phyloP scores from a whole-genome alignment of 148 eudicot species.

The Polygonum maritimum region DNA sequence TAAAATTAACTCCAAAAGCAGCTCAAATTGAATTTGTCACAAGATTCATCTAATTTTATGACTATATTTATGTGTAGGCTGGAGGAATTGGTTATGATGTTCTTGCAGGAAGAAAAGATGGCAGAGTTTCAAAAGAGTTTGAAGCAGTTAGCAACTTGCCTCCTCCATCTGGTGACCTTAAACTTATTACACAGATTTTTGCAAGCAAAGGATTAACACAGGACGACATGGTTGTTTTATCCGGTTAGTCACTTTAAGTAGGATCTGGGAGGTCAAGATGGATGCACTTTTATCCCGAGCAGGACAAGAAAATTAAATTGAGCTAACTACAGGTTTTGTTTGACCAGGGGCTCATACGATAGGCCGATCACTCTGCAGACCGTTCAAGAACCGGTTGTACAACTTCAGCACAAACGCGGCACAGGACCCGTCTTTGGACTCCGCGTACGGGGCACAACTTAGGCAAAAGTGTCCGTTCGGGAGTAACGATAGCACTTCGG shows the following conservation, averaged over 20 bases:
- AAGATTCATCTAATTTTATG: too few species aligned
- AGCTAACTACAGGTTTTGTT: neutral
- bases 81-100: conserved; percentile 79
- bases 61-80: conserved; percentile 24
- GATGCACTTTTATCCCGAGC: too few species aligned
- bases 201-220: conserved; percentile 56
- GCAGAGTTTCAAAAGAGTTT: conserved; percentile 39
- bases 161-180: conserved; percentile 30
- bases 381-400: conserved; percentile 46
- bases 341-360: conserved; percentile 69
- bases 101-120: conserved; percentile 78
- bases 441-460: conserved; percentile 46
- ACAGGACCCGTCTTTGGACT: conserved; percentile 51
- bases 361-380: conserved; percentile 70
- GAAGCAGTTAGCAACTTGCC: conserved; percentile 45
- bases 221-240: conserved; percentile 76
- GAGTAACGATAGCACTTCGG: conserved; percentile 23
- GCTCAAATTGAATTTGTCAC: too few species aligned
- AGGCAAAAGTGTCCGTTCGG: conserved; percentile 50
- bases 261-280: too few species aligned
- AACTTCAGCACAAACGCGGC: conserved; percentile 29
- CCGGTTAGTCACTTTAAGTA: conserved; percentile 1
- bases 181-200: conserved; percentile 52
- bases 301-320: too few species aligned
- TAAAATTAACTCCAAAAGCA: neutral